These are phyloP conservation scores for Starmera stellimalicola DNA, from an alignment of 1,139 yeast species.

Conservation along the genomic window DNA sequence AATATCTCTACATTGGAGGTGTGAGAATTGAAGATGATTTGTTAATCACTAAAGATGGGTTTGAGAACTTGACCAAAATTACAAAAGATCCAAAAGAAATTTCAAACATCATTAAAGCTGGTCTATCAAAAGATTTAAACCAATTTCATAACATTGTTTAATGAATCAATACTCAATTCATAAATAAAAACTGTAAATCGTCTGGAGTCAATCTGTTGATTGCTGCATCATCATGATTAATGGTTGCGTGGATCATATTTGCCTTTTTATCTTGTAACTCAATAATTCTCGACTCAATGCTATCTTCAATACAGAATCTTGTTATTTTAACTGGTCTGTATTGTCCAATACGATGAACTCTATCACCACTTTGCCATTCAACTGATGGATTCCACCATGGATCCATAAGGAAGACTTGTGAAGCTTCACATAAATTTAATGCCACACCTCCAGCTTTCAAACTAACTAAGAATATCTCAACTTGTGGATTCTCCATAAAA, in stretches of 20 bases:
- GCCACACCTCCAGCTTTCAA: slow-evolving; percentile 99
- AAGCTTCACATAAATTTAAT: slow-evolving; percentile 88
- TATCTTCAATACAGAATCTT: slow-evolving; percentile 87
- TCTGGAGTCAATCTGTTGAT: slow-evolving; percentile 82
- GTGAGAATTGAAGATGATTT: slow-evolving; percentile 94
- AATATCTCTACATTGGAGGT: slow-evolving; percentile 86
- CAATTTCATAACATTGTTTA: slow-evolving; percentile 43
- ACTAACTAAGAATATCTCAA: slow-evolving; percentile 89
- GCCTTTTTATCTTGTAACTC: slow-evolving; percentile 96
- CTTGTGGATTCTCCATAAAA: slow-evolving; percentile 86
- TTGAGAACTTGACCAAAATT: slow-evolving; percentile 70
- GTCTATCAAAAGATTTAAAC: slow-evolving; percentile 51
- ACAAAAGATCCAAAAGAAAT: slow-evolving; percentile 83
- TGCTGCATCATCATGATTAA: slow-evolving; percentile 86
- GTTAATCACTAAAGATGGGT: slow-evolving; percentile 65
- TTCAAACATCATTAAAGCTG: slow-evolving; percentile 61
- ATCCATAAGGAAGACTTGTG: slow-evolving; percentile 88
- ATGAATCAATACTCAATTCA: slow-evolving; percentile 47
- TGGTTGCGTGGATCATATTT: slow-evolving; percentile 93
- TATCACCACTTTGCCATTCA: slow-evolving; percentile 97
- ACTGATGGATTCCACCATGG: slow-evolving; percentile 99
- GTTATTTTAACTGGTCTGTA: slow-evolving; percentile 91
- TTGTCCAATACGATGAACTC: slow-evolving; percentile 97
- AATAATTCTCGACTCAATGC: slow-evolving; percentile 91
- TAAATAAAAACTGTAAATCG: slow-evolving; percentile 88